Conservation (phyloP, 768 basidiomycete species). For the Termitomyces bulborhizus region DNA sequence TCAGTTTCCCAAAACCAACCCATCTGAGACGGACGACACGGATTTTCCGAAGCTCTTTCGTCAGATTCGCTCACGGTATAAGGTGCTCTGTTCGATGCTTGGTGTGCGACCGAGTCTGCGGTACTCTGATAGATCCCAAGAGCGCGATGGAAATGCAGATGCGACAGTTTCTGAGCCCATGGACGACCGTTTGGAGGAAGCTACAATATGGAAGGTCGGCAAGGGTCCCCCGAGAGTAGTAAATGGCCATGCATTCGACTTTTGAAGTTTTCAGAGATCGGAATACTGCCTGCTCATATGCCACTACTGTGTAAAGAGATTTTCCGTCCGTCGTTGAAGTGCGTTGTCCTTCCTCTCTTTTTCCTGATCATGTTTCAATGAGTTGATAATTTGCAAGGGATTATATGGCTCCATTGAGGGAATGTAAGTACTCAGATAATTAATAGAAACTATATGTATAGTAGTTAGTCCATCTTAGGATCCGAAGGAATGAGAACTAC, state of each 20-base stretch:
- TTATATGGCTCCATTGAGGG: not conserved
- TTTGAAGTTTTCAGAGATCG: slow-evolving; percentile 1
- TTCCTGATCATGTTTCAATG: not conserved
- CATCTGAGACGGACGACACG: slow-evolving; percentile 42
- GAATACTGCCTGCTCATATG: not conserved
- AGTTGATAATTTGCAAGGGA: too few relatives aligned
- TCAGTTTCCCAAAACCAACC: slow-evolving; percentile 76
- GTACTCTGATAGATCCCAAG: slow-evolving; percentile 22
- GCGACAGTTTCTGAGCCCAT: slow-evolving; percentile 4
- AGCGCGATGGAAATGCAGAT: slow-evolving; percentile 12
- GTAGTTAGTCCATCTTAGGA: not conserved
- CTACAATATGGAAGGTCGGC: slow-evolving; percentile 8
- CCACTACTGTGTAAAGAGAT: not conserved
- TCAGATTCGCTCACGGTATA: slow-evolving; percentile 85
- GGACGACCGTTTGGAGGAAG: slow-evolving; percentile 1
- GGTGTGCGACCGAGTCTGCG: slow-evolving; percentile 50
- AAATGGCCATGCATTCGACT: slow-evolving; percentile 11
- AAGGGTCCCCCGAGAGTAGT: slow-evolving; percentile 2
- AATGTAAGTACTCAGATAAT: not conserved
- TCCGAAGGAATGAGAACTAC: not conserved
- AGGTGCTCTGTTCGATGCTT: slow-evolving; percentile 75
- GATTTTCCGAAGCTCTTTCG: slow-evolving; percentile 77
- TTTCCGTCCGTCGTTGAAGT: not conserved
- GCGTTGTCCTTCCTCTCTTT: not conserved
- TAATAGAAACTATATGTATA: not conserved